Base-by-base conservation (phyloP, 1,284 basidiomycete species). In the Abortiporus biennis region DNA sequence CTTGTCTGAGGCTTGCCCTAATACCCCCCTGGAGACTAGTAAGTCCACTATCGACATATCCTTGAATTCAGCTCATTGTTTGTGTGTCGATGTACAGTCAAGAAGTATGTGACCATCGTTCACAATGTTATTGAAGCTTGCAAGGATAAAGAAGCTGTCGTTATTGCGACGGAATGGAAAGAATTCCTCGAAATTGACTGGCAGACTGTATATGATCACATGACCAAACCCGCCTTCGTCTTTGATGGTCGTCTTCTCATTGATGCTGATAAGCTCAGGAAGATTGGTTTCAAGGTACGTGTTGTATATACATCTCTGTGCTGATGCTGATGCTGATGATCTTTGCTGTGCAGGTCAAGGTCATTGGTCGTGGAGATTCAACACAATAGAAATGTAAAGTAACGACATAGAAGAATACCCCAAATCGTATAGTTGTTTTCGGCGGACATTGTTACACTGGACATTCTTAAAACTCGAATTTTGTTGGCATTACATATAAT, bases 151-250 rank as follows among this genome's bases (percentile, higher is more conserved):
- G 94, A 97, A 65, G 95, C 92, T 2, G 81, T 98, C 50, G 89
- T 97, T 40, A 80, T 97, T 58, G 86, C 85, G 12, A 95, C 92
- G 6, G 92, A 95, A 66, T 94, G 92, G 93, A 90, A 88, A 64
- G 92, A 98, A 68, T 99, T 99, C 76, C 77, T 78, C 57, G 75
- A 82, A 32, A 86, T 98, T 52, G 84, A 96, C 67, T 99, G 95
- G 95, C 64, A 77, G 55, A 64, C 67, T 38, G 85, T 98, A 33
- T 96, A 98, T 69, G 64, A 70, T 46, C 70, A 75, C 56, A 97
- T 98, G 91, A 88, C 86, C 61, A 97, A 98, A 74, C 95, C 95
- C 25, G 92, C 92, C 8, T 94, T 95, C 59, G 75, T 96, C 51
- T 98, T 98, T 57, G 95, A 99, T 58, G 93, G 92, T 3, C 76